Conservation (phyloP, 257 asterid species). For the Capsicum rhomboideum region DNA sequence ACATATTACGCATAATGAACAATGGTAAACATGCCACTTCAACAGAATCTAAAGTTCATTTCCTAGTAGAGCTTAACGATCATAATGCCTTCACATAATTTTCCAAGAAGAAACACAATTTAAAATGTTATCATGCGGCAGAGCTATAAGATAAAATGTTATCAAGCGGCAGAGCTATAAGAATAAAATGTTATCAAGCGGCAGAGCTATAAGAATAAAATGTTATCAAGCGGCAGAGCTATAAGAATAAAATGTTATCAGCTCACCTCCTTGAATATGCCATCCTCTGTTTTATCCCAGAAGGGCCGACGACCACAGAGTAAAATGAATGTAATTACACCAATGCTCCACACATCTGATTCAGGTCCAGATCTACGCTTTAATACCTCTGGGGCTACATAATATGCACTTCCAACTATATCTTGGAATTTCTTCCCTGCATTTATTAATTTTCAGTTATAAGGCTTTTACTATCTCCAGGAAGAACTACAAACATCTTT, state of each 20-base stretch:
- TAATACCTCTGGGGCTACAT: conserved; percentile 77
- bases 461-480: not conserved
- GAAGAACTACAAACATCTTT: not conserved
- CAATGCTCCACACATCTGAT: conserved; percentile 85
- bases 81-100: not conserved
- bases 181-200: too few species aligned
- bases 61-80: not conserved
- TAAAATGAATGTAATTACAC: conserved; percentile 73
- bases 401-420: conserved; percentile 80
- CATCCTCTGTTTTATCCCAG: conserved; percentile 74
- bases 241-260: not conserved
- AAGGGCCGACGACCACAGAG: conserved; percentile 81
- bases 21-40: not conserved
- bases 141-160: too few species aligned
- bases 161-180: too few species aligned
- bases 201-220: not conserved
- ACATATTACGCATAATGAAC: not conserved
- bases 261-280: conserved; percentile 45
- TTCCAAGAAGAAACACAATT: not conserved
- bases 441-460: not conserved
- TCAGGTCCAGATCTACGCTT: conserved; percentile 68
- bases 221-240: not conserved
- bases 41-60: not conserved
- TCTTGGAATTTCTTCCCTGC: conserved; percentile 69
- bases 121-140: too few species aligned